Base-by-base conservation (phyloP, 2,329 filamentous ascomycete species). In the Knufia petricola region DNA sequence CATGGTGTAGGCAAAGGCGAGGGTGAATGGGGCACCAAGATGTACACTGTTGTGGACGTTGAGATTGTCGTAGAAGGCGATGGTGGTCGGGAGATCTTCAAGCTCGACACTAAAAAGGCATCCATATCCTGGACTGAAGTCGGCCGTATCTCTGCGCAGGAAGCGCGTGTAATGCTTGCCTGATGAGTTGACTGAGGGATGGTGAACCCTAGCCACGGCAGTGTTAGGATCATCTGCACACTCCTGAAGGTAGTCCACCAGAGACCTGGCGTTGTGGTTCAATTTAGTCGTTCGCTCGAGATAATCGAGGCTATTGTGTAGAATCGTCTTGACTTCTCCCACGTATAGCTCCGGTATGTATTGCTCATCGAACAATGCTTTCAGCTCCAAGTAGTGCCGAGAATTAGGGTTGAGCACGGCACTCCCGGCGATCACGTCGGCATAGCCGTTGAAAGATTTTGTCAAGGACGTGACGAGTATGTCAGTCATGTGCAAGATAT, bases 391-490 rank as follows among this genome's bases (percentile, higher is more conserved):
- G 56, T 76, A 71, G 47, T 67, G 62, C 2, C 58, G 52, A 0
- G 70, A 74, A 2, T 65, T 56, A 0, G 74, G 74, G 56, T 75
- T 76, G 34, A 79, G 64, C 34, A 72, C 66, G 15, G 69, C 55
- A 44, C 69, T 71, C n/a, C 72, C 77, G 28, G 65, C 75, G 65
- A 79, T 72, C 41, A 75, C 71, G 58, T 81, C 69, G 19, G 75
- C 69, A 51, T 71, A 71, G 13, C 78, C 78, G 51, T 65, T 76
- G 57, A 82, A 80, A 1, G 69, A 69, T 60, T 81, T 81, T n/a
- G 76, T 79, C 13, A 79, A 64, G 20, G 70, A 74, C 0, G 72
- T 72, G 13, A 76, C 54, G 24, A 81, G 52, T 0, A 77, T 59
- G 53, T 81, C 76, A 1, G 71, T 69, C 0, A 67, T 62, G 2